Percentiles rank a stretch among this genome's conserved stretches.
These are phyloP conservation scores for Amoebophrya sp. DNA, from an alignment of 169 alveolate species.

Conservation along the genomic window DNA sequence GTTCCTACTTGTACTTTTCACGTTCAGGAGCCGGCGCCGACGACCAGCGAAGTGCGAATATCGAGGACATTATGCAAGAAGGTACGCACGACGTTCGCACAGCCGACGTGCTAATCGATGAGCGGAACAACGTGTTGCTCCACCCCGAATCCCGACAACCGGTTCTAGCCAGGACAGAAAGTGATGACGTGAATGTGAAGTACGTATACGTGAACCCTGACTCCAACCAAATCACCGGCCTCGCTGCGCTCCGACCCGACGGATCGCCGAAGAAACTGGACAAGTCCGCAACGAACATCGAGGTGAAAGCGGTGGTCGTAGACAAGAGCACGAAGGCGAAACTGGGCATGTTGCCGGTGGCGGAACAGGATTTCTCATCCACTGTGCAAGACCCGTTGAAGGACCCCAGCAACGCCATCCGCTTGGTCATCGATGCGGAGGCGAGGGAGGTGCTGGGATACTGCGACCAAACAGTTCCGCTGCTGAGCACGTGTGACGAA, in stretches of 20 bases:
- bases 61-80: neutral
- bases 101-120: neutral
- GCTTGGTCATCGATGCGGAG: neutral
- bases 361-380: neutral
- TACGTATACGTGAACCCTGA: neutral
- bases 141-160: neutral
- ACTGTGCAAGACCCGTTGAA: too few species aligned
- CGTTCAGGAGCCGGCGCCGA: too few species aligned
- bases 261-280: conserved; percentile 10
- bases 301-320: neutral
- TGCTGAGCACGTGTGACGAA: neutral
- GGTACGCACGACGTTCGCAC: neutral
- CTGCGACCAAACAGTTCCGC: neutral
- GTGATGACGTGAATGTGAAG: neutral
- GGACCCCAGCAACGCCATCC: neutral
- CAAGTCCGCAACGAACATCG: neutral
- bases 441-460: neutral
- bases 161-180: neutral
- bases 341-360: neutral
- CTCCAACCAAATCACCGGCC: neutral
- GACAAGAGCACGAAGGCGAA: neutral
- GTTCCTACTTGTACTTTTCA: too few species aligned
- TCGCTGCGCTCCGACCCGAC: neutral
- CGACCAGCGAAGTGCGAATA: neutral
- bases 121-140: neutral